These are phyloP conservation scores for Nelumbo lutea DNA, from an alignment of 164 flowering plant species.

Conservation along the genomic window DNA sequence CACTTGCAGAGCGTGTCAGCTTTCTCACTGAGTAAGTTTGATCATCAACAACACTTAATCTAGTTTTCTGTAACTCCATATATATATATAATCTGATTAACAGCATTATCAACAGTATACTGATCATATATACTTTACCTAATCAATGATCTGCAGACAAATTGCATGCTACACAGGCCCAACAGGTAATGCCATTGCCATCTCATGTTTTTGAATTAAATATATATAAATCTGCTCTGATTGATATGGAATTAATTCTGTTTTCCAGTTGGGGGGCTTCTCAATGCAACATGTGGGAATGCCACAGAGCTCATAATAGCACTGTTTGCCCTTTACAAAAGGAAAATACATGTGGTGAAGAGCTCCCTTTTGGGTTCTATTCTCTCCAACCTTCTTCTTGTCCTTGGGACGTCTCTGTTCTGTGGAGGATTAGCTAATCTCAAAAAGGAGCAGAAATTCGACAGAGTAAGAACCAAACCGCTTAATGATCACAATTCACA, in stretches of 20 bases:
- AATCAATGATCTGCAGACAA: slow-evolving; percentile 52
- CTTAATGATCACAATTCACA: neutral
- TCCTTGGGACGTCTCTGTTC: slow-evolving; percentile 83
- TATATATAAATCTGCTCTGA: neutral
- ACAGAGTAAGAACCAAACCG: slow-evolving; percentile 45
- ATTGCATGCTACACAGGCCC: slow-evolving; percentile 81
- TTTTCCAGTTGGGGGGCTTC: slow-evolving; percentile 81
- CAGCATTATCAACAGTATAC: neutral
- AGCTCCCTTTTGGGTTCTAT: slow-evolving; percentile 86
- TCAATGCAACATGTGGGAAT: slow-evolving; percentile 98
- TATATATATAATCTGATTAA: neutral
- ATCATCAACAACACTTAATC: neutral
- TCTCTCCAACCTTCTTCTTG: slow-evolving; percentile 89
- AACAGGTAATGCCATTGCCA: slow-evolving; percentile 48
- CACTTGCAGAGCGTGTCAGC: slow-evolving; percentile 92
- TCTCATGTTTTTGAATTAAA: neutral
- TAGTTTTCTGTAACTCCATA: too few species aligned
- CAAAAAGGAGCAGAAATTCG: slow-evolving; percentile 56
- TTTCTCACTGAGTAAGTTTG: slow-evolving; percentile 88
- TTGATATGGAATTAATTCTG: neutral
- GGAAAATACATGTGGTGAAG: slow-evolving; percentile 68
- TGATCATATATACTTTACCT: neutral
- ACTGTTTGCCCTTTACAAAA: slow-evolving; percentile 50
- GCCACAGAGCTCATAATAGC: slow-evolving; percentile 93
- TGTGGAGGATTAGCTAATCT: slow-evolving; percentile 81